Base-by-base conservation (phyloP, 257 asterid species). In the Eucommia ulmoides region DNA sequence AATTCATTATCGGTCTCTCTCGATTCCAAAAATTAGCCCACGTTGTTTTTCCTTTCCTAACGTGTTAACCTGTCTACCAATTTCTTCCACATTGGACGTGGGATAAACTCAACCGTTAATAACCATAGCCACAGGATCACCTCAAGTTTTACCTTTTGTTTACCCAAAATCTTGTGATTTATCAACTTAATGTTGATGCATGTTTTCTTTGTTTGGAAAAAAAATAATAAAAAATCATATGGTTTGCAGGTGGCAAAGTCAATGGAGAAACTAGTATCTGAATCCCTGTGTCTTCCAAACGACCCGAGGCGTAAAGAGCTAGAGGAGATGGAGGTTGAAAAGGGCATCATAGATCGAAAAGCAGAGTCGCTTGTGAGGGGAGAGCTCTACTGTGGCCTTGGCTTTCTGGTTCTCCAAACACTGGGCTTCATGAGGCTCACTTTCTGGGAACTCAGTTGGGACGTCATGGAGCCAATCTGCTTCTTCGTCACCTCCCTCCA, bases 381-480 rank as follows among this genome's bases (percentile, higher is more conserved):
- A 0, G 94, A 81, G 46, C 68, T 89, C 1, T 85, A 82, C 49
- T 61, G 65, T 44, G 98, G 98, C 66, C 76, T 85, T 68, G 93
- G 94, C 75, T 73, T 74, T 56, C 22, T 80, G 24, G 53, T 61
- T 12, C 45, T 66, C 2, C 98, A 89, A 71, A 85, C 91, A 41
- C 7, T 85, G 81, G 94, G 93, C 72, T 82, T 85, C 22, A 80
- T 89, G 93, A 82, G 97, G 75, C 66, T 89, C 1, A 89, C 96
- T 0, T 82, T 85, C 41, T 89, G 96, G 96, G 98, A 89, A 51
- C 61, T 89, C 26, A 82, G 67, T 24, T 85, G 98, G 97, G 98
- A 89, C 41, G 94, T 89, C 14, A 85, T 89, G 98, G 98, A 89
- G 73, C 98, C 98, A 68, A 89, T 89, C 65, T 89, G 98, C 59